Conservation (phyloP, 306 rosid genomes). For the Medicago ruthenica region DNA sequence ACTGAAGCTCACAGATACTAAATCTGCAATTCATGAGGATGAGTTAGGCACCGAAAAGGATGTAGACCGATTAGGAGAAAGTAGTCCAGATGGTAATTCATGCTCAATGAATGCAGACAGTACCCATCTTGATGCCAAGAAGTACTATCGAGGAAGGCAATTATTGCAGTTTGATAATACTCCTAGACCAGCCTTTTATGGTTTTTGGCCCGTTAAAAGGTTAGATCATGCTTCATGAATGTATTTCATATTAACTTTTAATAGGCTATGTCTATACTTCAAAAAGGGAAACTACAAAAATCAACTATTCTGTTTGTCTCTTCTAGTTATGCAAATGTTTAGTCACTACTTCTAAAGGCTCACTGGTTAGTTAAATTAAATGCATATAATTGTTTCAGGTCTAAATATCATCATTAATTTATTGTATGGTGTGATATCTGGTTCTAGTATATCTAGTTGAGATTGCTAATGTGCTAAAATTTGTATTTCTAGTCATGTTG, state of each 20-base stretch:
- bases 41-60: constrained; percentile 60
- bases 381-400: constrained; percentile 4
- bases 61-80: constrained; percentile 62
- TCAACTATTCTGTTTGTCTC: constrained; percentile 7
- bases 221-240: constrained; percentile 39
- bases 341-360: background rate
- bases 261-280: constrained; percentile 15
- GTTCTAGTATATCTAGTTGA: constrained; percentile 36
- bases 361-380: constrained; percentile 21
- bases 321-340: constrained; percentile 15
- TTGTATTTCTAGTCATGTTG: constrained; percentile 63
- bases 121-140: constrained; percentile 51
- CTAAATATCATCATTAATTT: background rate
- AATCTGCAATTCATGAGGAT: constrained; percentile 56
- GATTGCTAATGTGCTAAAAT: constrained; percentile 42
- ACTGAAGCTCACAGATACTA: constrained; percentile 71
- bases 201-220: constrained; percentile 85
- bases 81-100: constrained; percentile 48
- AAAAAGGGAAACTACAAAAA: constrained; percentile 1
- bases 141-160: constrained; percentile 59
- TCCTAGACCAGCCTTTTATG: constrained; percentile 92
- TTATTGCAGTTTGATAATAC: constrained; percentile 86
- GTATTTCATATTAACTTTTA: constrained; percentile 11
- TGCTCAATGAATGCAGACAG: constrained; percentile 48
- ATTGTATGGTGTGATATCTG: background rate